Evolutionary conservation across 441 rosid species (phyloP), one percentile per base, ranked within the genome.

Genomic region (Populus hybrid): DNA sequence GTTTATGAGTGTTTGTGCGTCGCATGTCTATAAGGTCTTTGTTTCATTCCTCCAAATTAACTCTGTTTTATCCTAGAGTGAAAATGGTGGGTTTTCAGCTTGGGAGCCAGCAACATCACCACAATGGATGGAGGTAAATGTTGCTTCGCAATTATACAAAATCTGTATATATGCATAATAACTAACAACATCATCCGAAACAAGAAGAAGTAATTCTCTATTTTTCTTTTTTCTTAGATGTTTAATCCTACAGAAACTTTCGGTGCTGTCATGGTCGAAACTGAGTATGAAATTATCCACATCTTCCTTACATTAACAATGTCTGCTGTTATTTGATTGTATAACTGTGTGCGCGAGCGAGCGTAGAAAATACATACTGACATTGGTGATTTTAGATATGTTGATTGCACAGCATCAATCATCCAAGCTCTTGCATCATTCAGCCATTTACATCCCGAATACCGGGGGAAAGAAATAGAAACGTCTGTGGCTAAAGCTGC

Each of bases 161-260:
- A 38, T 9, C 5, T 35, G 9, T 38, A 38, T 9, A 38, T 38
- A 40, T 40, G 12, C 4, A 40, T 40, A 10, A 40, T 10, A 10
- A 10, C 46, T 34, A 34, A 40, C 46, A 40, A 40, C 14, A 19
- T 11, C 24, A 5, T 34, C 12, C 5, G 1, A 1, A 24, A 5
- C 35, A 23, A 8, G 28, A 26, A 64, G 26, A 26, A 64, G 26
- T 26, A 23, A n/a, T 23, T 19, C 28, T 9, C 1, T 23, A 9
- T 23, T 40, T 50, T 38, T 8, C 70, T 26, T 24, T 6, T 23
- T 64, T 21, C 16, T n/a, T 30, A 91, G 94, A 18, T 88, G 72
- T 87, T 88, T n/a, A 91, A 91, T 76, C 93, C 95, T 9, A 87
- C 91, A 18, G 95, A 91, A 77, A 75, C 85, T 72, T 83, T 89